Evolutionary conservation across 1,139 yeast genomes (phyloP).

Genomic region (Suhomyces kunorum): DNA sequence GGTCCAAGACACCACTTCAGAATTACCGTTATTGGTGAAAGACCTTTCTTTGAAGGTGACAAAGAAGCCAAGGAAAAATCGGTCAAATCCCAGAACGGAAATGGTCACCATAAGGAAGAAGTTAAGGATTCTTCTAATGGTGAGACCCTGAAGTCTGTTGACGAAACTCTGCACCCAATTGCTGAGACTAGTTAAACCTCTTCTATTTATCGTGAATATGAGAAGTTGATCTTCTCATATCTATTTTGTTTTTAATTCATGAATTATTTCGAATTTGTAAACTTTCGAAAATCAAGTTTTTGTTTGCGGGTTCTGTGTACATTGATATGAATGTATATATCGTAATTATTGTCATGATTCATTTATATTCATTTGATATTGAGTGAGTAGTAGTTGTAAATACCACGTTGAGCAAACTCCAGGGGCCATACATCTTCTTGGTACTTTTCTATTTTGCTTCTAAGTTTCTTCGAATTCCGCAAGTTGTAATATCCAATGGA

Average conservation of each 20-base stretch:
- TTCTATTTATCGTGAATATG: not conserved
- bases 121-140: conserved; percentile 4
- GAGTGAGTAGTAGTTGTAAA: conserved; percentile 67
- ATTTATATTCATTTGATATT: conserved; percentile 34
- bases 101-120: conserved; percentile 9
- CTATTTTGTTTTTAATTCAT: not conserved
- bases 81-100: conserved; percentile 5
- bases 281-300: no score
- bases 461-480: conserved; percentile 29
- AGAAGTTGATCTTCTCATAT: not conserved
- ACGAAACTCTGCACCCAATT: conserved; percentile 5
- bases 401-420: conserved; percentile 65
- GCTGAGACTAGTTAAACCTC: conserved; percentile 2
- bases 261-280: no score
- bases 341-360: not conserved
- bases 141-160: conserved; percentile 3
- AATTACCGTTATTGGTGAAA: conserved; percentile 29
- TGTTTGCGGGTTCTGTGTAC: no score
- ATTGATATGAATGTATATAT: not conserved
- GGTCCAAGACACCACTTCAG: conserved; percentile 29
- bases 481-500: conserved; percentile 53
- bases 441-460: conserved; percentile 21
- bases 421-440: conserved; percentile 63
- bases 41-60: conserved; percentile 21
- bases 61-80: conserved; percentile 7